Percentiles rank a stretch among this genome's conserved stretches.
Evolutionary conservation across 2,329 filamentous ascomycete species (phyloP).

Genomic region (Xylaria arbuscula): DNA sequence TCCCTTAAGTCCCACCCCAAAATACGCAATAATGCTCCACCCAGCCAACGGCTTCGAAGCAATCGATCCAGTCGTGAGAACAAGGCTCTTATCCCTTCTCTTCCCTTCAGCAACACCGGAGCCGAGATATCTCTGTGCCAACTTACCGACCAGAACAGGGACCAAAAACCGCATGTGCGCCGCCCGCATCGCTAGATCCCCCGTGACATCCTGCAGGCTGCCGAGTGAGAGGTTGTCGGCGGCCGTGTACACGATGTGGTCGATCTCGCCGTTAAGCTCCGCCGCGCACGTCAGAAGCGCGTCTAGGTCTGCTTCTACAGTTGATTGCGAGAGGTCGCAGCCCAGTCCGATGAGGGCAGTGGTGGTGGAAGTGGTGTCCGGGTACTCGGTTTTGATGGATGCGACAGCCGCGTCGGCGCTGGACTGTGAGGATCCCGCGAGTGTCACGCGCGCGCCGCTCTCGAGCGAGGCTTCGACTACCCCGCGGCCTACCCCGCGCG

Average conservation of each 20-base stretch:
- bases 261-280: slow-evolving; percentile 37
- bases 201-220: slow-evolving; percentile 42
- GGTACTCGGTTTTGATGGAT: slow-evolving; percentile 40
- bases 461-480: slow-evolving; percentile 46
- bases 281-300: slow-evolving; percentile 35
- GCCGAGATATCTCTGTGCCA: slow-evolving; percentile 46
- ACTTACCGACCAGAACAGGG: slow-evolving; percentile 52
- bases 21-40: slow-evolving; percentile 43
- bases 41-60: slow-evolving; percentile 39
- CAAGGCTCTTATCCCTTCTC: slow-evolving; percentile 39
- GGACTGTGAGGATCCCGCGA: slow-evolving; percentile 40
- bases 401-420: slow-evolving; percentile 41
- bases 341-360: slow-evolving; percentile 34
- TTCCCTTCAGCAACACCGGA: slow-evolving; percentile 30
- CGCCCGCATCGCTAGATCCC: slow-evolving; percentile 42
- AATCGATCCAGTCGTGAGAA: slow-evolving; percentile 45
- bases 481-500: slow-evolving; percentile 46
- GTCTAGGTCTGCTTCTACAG: slow-evolving; percentile 45
- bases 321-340: slow-evolving; percentile 42
- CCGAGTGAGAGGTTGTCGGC: slow-evolving; percentile 45
- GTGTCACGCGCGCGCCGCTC: slow-evolving; percentile 43
- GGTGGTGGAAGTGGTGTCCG: slow-evolving; percentile 6
- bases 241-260: slow-evolving; percentile 49
- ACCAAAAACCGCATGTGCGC: slow-evolving; percentile 50
- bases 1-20: slow-evolving; percentile 42